Conservation (phyloP, 768 basidiomycete genomes). For the Leccinum ochraceum region DNA sequence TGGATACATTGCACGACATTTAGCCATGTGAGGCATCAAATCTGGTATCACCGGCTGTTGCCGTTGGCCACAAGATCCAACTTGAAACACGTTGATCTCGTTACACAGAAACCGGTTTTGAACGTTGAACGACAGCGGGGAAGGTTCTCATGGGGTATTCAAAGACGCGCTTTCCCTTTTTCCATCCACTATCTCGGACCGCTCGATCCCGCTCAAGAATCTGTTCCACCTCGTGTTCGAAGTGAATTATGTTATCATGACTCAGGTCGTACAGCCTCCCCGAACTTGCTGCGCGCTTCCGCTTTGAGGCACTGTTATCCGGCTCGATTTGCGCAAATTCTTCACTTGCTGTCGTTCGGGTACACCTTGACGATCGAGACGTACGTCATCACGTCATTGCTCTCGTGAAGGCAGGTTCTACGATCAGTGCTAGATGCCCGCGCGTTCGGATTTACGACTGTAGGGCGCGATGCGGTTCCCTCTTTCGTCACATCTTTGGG, state of each 20-base stretch:
- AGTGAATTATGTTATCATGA: constrained; percentile 18
- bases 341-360: constrained; percentile 17
- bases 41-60: constrained; percentile 2
- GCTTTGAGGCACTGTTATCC: constrained; percentile 13
- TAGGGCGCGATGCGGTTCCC: constrained; percentile 19
- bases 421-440: constrained; percentile 8
- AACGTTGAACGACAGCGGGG: constrained; percentile 11
- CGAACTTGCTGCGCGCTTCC: constrained; percentile 2
- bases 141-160: constrained; percentile 13
- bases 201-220: constrained; percentile 15
- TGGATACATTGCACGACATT: constrained; percentile 9
- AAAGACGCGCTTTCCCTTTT: constrained; percentile 9
- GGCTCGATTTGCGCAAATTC: constrained; percentile 10
- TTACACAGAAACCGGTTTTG: constrained; percentile 7
- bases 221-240: constrained; percentile 26
- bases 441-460: constrained; percentile 16
- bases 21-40: not conserved
- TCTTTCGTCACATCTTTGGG: constrained; percentile 18
- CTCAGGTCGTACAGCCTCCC: constrained; percentile 17
- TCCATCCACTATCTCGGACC: constrained; percentile 4
- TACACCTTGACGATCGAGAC: constrained; percentile 24
- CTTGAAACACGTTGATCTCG: constrained; percentile 15
- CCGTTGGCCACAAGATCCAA: constrained; percentile 4
- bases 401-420: constrained; percentile 16
- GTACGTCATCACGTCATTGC: constrained; percentile 39